Conservation (phyloP, 2,329 filamentous ascomycete species). For the Graphiopsis chlorocephala region DNA sequence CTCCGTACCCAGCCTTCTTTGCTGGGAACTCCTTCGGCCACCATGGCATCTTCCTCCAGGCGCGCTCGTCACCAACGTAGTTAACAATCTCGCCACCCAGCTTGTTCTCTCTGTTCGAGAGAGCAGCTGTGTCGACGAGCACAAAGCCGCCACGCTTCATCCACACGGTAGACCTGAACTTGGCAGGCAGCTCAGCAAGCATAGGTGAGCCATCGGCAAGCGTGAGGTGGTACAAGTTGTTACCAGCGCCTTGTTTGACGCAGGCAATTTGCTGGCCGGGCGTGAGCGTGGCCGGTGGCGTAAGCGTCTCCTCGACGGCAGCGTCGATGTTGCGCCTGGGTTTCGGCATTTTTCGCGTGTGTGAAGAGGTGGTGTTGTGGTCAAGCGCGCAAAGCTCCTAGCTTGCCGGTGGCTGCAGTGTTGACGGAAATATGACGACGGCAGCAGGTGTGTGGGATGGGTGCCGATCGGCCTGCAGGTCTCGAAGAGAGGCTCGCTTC, state of each 20-base stretch:
- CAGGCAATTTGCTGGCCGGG: constrained; percentile 66
- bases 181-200: constrained; percentile 76
- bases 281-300: constrained; percentile 54
- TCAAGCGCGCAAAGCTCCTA: constrained; percentile 7
- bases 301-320: constrained; percentile 69
- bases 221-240: constrained; percentile 80
- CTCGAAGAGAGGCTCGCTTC: constrained; percentile 1
- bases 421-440: constrained; percentile 15
- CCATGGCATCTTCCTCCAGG: constrained; percentile 83
- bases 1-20: constrained; percentile 44
- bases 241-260: constrained; percentile 78
- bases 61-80: constrained; percentile 84
- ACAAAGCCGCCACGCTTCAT: constrained; percentile 87
- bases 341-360: constrained; percentile 57
- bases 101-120: constrained; percentile 69
- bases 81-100: constrained; percentile 88
- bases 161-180: constrained; percentile 91
- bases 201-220: constrained; percentile 64
- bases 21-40: constrained; percentile 56
- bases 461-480: constrained; percentile 7
- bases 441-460: background rate
- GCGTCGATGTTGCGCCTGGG: constrained; percentile 76
- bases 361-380: background rate
- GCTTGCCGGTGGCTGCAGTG: constrained; percentile 14
- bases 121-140: constrained; percentile 68